Percentiles rank a stretch among this genome's conserved stretches.
phyloP scores from a whole-genome alignment of 2,329 filamentous ascomycete genomes.

The Xylaria hypoxylon region DNA sequence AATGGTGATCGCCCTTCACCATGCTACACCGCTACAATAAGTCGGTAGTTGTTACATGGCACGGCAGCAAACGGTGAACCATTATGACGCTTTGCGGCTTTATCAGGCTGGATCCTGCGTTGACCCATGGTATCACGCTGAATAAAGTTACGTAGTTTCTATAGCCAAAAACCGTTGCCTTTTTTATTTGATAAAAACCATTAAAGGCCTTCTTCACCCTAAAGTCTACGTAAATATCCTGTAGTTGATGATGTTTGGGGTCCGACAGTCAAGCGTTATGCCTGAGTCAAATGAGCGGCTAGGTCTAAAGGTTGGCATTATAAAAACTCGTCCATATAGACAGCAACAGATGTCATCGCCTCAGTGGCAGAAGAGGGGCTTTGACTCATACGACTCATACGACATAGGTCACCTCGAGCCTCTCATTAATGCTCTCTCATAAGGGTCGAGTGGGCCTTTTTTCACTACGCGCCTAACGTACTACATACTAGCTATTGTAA shows the following conservation, averaged over 20 bases:
- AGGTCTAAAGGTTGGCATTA: background rate
- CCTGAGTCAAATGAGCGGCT: background rate
- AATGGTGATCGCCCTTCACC: background rate
- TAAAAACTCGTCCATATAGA: background rate
- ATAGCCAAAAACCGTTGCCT: background rate
- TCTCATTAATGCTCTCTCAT: background rate
- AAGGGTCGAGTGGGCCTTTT: background rate
- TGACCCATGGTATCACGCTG: background rate
- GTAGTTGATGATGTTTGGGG: background rate
- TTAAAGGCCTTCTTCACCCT: background rate
- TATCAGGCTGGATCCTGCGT: background rate
- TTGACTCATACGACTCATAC: background rate
- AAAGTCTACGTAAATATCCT: background rate
- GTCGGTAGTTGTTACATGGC: background rate
- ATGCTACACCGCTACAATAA: background rate
- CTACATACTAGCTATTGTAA: background rate
- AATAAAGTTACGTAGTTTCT: background rate
- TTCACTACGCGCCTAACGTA: background rate
- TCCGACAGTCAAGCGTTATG: background rate
- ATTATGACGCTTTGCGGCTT: slow-evolving; percentile 1
- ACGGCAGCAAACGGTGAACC: background rate
- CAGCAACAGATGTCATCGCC: background rate
- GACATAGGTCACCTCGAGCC: background rate
- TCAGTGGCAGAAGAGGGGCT: background rate
- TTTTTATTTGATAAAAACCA: background rate